Evolutionary conservation across 345 rosid species (phyloP), one percentile per base, ranked within the genome.

Genomic region (Pugionium dolabratum): DNA sequence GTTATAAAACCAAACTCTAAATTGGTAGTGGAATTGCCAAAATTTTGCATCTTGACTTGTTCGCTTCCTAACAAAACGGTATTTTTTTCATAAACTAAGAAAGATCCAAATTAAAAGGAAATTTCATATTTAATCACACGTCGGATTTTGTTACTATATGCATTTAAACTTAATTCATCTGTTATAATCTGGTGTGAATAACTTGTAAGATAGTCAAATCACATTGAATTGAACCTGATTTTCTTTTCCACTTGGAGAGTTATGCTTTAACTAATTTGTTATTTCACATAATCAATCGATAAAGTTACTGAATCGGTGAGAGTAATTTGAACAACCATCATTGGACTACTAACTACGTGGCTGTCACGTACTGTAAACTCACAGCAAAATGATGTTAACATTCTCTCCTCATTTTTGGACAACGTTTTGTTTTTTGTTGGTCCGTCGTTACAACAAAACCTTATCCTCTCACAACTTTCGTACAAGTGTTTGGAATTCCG

Each of bases 361-460:
- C 56, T 44, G 73, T 74, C 77, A 74, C 73, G 59, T 54, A 74
- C 59, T 67, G 64, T 40, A 66, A 67, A 45, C 55, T 60, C 72
- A 73, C 72, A 73, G 68, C 56, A 27, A 59, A 31, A 29, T 35
- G 56, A 73, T 72, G 71, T 35, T 65, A 72, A 66, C 70, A 37
- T 62, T 9, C 9, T 49, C 73, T 40, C 43, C 29, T 59, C 59
- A 41, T 55, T 47, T 60, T 32, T 5, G 45, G 62, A 62, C 47
- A 56, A 27, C 76, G 76, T 57, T 54, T 62, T 50, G 10, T 51
- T 50, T 54, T 34, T 51, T 54, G 51, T 62, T 51, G 78, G 65
- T 71, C 40, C 81, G 63, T 75, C 70, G 87, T 75, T 79, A 66
- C 79, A 75, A 85, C 85, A 35, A 72, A 78, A 76, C 49, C 70